Evolutionary conservation across 805 yeast genomes (phyloP), one percentile per base, ranked within the genome.

Genomic region (Yarrowia divulgata): DNA sequence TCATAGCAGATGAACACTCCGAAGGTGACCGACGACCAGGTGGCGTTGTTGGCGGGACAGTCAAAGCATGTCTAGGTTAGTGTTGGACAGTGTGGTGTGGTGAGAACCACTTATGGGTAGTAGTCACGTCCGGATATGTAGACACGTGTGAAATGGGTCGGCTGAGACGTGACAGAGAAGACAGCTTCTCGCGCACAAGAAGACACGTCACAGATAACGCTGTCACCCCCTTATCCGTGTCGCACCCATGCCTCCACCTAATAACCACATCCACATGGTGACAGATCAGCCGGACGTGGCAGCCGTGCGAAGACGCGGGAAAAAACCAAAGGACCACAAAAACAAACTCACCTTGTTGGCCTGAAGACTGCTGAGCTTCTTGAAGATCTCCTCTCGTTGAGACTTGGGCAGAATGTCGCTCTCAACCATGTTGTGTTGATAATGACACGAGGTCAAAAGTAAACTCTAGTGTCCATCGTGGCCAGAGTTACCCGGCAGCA

Each of bases 21-120:
- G 79, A 91, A 94, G 14, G 98, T 97, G 69, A 94, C 93, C 14
- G 98, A 94, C 3, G 99, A 91, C 99, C 99, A 95, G 0, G 98
- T 92, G 45, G 99, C 98, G 78, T 93, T 93, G 77, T 90, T 92
- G 74, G 93, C 90, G 67, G 90, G 85, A 79, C 99, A 95, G 78
- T 95, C 99, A 80, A 95, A 94, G 80, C 99, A 95, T 68, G 78
- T 79, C 75, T 77, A 35, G n/a, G 39, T 46, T 54, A 60, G 66
- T 12, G 34, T 29, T 54, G 42, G 4, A 23, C 29, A 23, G 29
- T 23, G 29, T 23, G 29, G 29, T 23, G 29, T 23, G 29, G 29
- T 23, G 29, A 23, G 29, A 23, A 40, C n/a, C 43, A 40, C 40
- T 1, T 40, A 14, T 6, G 6, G 43, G 1, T 23, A 23, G 29